phyloP scores from a whole-genome alignment of 1,284 basidiomycete genomes.

The Pulveroboletus ridleyi region DNA sequence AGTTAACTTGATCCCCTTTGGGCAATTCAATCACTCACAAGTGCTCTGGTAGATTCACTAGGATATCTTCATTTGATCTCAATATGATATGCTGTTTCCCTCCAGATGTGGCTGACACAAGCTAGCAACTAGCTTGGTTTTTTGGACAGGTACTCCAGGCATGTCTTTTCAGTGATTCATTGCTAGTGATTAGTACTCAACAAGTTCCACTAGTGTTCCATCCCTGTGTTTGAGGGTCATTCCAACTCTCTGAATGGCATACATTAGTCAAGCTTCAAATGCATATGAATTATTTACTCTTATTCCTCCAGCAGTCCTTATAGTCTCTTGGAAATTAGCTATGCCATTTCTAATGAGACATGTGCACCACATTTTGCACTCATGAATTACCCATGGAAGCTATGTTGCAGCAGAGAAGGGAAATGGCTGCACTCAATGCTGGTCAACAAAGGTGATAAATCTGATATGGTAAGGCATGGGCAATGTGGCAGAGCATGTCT shows the following conservation, averaged over 20 bases:
- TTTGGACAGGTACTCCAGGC: too few species aligned
- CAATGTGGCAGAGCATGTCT: too few species aligned
- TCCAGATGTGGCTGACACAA: neutral
- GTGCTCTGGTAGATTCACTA: conserved; percentile 1
- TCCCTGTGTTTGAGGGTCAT: neutral
- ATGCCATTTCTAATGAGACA: neutral
- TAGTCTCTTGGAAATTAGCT: neutral
- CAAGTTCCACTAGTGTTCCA: neutral
- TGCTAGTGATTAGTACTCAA: neutral
- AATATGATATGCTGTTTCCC: conserved; percentile 9
- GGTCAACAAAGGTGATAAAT: conserved; percentile 2
- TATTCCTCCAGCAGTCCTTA: conserved; percentile 7
- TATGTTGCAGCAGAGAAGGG: neutral
- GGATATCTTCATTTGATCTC: conserved; percentile 6
- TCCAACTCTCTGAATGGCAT: neutral
- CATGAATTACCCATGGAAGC: neutral
- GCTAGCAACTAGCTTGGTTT: neutral
- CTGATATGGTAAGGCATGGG: too few species aligned
- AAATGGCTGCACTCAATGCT: neutral
- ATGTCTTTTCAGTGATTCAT: too few species aligned
- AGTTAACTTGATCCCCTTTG: too few species aligned
- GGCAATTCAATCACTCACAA: too few species aligned
- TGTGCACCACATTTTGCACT: neutral
- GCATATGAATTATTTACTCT: neutral
- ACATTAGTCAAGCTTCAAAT: neutral